These are phyloP conservation scores for Quercus rubra DNA, from an alignment of 306 rosid genomes.

Conservation along the genomic window DNA sequence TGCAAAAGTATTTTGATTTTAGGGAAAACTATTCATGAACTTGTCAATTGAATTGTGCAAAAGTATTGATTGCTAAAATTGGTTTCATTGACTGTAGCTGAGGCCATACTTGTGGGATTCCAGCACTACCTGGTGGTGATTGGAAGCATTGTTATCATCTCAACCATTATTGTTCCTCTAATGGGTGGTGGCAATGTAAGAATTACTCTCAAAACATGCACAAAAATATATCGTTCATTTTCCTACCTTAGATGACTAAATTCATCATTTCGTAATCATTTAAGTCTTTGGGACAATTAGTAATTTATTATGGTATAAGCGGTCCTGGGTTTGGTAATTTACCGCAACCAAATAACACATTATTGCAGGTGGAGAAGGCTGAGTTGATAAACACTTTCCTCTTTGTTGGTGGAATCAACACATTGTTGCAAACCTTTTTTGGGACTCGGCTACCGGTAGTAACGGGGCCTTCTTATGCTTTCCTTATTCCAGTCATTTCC, in stretches of 20 bases:
- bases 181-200: slow-evolving; percentile 96
- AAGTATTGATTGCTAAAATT: neutral
- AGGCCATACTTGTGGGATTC: slow-evolving; percentile 68
- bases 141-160: slow-evolving; percentile 61
- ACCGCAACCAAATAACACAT: neutral
- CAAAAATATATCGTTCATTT: neutral
- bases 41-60: no score
- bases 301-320: no score
- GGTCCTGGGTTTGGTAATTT: no score
- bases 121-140: slow-evolving; percentile 80
- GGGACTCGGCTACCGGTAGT: slow-evolving; percentile 86
- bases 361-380: slow-evolving; percentile 75
- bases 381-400: slow-evolving; percentile 71
- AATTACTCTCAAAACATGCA: neutral
- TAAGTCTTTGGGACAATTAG: no score
- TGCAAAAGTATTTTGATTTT: neutral
- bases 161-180: slow-evolving; percentile 59
- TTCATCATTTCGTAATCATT: no score
- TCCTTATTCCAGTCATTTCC: slow-evolving; percentile 55
- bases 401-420: slow-evolving; percentile 73
- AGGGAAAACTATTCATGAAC: neutral
- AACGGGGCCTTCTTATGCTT: slow-evolving; percentile 73
- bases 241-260: neutral
- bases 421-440: slow-evolving; percentile 63
- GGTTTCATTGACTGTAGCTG: slow-evolving; percentile 41